A percentile compares a stretch with the other conserved stretches of the same genome.
Evolutionary conservation across 352 stramenopile genomes (phyloP).

Genomic region (Phytophthora boehmeriae): DNA sequence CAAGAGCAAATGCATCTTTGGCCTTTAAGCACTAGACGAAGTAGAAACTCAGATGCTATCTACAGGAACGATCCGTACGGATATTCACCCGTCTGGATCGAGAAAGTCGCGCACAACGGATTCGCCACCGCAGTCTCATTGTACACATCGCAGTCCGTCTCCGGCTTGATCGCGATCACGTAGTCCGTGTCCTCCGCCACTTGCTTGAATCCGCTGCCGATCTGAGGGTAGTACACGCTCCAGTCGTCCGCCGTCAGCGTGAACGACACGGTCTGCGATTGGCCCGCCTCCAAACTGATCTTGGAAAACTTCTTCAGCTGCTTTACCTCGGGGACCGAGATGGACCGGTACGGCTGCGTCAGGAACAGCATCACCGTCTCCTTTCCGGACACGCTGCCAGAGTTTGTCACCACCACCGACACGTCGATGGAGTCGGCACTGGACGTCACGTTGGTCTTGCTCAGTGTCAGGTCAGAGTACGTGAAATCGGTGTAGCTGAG

Average conservation of each 20-base stretch:
- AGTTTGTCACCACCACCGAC: slow-evolving; percentile 70
- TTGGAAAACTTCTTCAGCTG: slow-evolving; percentile 81
- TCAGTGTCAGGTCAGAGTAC: slow-evolving; percentile 53
- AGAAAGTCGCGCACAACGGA: slow-evolving; percentile 51
- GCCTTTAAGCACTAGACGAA: neutral
- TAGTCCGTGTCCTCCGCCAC: slow-evolving; percentile 71
- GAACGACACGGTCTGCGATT: slow-evolving; percentile 35
- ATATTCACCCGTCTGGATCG: slow-evolving; percentile 32
- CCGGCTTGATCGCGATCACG: slow-evolving; percentile 61
- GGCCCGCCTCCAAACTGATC: slow-evolving; percentile 51
- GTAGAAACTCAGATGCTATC: too few relatives aligned
- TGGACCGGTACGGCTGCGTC: slow-evolving; percentile 56
- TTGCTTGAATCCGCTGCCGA: slow-evolving; percentile 54
- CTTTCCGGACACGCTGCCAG: slow-evolving; percentile 49
- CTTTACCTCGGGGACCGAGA: slow-evolving; percentile 75
- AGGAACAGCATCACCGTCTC: slow-evolving; percentile 81
- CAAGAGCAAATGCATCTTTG: too few relatives aligned
- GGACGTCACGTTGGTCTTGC: slow-evolving; percentile 61
- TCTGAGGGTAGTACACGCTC: slow-evolving; percentile 63
- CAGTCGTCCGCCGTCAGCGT: slow-evolving; percentile 54
- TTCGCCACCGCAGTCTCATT: slow-evolving; percentile 35
- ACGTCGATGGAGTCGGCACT: slow-evolving; percentile 38
- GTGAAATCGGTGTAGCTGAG: slow-evolving; percentile 72
- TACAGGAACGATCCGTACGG: slow-evolving; percentile 21
- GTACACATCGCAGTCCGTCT: slow-evolving; percentile 77